Evolutionary conservation across 768 basidiomycete species (phyloP).

Genomic region (Tulasnella sp.): DNA sequence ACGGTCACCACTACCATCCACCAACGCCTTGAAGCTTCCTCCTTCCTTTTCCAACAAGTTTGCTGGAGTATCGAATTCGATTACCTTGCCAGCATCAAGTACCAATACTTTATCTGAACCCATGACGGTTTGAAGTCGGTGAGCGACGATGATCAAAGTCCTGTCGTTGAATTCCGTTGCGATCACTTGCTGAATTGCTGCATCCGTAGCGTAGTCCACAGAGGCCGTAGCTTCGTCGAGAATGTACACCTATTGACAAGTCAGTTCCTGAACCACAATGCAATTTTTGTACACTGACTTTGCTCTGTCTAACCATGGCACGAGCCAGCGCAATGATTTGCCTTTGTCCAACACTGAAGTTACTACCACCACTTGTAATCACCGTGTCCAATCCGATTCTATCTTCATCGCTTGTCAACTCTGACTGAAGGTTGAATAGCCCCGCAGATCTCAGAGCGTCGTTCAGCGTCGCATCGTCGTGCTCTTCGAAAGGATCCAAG

Average conservation of each 20-base stretch:
- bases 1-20: slow-evolving; percentile 45
- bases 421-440: slow-evolving; percentile 15
- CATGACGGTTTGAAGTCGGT: slow-evolving; percentile 45
- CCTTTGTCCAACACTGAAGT: slow-evolving; percentile 33
- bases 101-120: slow-evolving; percentile 47
- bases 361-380: slow-evolving; percentile 28
- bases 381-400: slow-evolving; percentile 25
- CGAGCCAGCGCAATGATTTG: slow-evolving; percentile 30
- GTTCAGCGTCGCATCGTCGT: slow-evolving; percentile 41
- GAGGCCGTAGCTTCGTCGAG: slow-evolving; percentile 17
- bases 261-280: no score
- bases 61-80: slow-evolving; percentile 44
- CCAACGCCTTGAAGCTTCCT: slow-evolving; percentile 40
- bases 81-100: slow-evolving; percentile 41
- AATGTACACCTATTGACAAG: neutral
- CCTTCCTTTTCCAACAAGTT: slow-evolving; percentile 39
- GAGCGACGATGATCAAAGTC: slow-evolving; percentile 47
- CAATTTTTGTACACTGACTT: slow-evolving; percentile 18
- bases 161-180: slow-evolving; percentile 34
- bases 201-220: slow-evolving; percentile 44
- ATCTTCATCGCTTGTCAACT: slow-evolving; percentile 12
- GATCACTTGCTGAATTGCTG: slow-evolving; percentile 43
- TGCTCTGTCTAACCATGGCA: slow-evolving; percentile 22
- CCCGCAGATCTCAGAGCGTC: slow-evolving; percentile 38
- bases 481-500: slow-evolving; percentile 45